phyloP scores from a whole-genome alignment of 2,329 filamentous ascomycete species.

The Xylariaceae sp. region DNA sequence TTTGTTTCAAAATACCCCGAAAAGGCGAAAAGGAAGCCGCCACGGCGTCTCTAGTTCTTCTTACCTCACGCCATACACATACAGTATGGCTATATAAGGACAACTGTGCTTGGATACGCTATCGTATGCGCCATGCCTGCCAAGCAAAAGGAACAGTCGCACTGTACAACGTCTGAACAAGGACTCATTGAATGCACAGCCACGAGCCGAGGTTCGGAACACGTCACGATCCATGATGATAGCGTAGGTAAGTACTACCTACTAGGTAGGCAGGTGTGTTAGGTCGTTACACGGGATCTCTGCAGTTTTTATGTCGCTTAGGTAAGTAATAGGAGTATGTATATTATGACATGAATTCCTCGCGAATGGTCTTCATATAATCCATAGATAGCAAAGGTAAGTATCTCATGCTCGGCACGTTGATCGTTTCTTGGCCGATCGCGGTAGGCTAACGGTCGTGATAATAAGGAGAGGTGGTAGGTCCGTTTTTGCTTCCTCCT shows the following conservation, averaged over 20 bases:
- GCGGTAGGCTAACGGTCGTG: too few relatives aligned
- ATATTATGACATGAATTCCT: not conserved
- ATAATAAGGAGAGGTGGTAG: too few relatives aligned
- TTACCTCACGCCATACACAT: not conserved
- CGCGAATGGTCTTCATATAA: not conserved
- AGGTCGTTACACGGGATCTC: too few relatives aligned
- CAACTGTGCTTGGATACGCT: not conserved
- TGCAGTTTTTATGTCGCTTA: not conserved
- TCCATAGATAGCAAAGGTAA: too few relatives aligned
- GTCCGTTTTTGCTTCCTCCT: not conserved
- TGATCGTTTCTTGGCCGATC: not conserved
- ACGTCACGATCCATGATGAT: not conserved
- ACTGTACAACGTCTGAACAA: not conserved
- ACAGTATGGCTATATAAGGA: not conserved
- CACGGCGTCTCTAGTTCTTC: not conserved
- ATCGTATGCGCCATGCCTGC: not conserved
- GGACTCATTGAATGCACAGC: not conserved
- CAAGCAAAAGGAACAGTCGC: too few relatives aligned
- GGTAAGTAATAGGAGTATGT: not conserved
- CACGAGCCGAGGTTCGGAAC: not conserved
- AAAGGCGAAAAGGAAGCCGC: not conserved
- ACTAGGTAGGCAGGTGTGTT: not conserved
- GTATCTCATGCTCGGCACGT: too few relatives aligned
- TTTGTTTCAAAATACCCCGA: not conserved
- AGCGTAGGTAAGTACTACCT: not conserved